Evolutionary conservation across 2,329 filamentous ascomycete species (phyloP).

Genomic region (Setomelanomma holmii): DNA sequence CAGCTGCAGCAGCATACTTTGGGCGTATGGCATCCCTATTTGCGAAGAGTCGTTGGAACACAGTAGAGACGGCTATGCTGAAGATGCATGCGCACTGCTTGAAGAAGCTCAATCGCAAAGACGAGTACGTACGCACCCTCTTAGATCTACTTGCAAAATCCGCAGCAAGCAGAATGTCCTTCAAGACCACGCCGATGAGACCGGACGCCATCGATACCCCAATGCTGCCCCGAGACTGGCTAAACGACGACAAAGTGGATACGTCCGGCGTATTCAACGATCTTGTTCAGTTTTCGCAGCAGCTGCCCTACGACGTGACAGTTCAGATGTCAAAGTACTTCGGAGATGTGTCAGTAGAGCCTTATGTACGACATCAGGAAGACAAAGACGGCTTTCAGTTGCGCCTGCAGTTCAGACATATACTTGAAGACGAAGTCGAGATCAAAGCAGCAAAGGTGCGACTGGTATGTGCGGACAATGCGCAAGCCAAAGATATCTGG

Average conservation of each 20-base stretch:
- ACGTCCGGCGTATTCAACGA: conserved; percentile 48
- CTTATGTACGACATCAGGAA: conserved; percentile 72
- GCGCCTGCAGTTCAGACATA: conserved; percentile 70
- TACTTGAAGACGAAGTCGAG: conserved; percentile 74
- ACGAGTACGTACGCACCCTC: conserved; percentile 79
- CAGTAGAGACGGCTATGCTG: conserved; percentile 82
- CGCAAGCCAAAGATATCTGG: conserved; percentile 71
- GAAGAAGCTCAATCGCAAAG: conserved; percentile 74
- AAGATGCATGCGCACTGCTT: conserved; percentile 86
- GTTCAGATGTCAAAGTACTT: conserved; percentile 79
- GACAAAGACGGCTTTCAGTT: conserved; percentile 78
- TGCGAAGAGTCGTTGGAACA: conserved; percentile 77
- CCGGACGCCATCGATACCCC: conserved; percentile 11
- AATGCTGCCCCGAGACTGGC: conserved; percentile 35
- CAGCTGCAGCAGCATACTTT: conserved; percentile 78
- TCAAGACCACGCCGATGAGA: conserved; percentile 28
- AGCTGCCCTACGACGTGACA: conserved; percentile 67
- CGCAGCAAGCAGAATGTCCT: conserved; percentile 48
- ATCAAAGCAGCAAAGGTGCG: conserved; percentile 71
- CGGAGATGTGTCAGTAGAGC: conserved; percentile 70
- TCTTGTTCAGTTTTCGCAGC: conserved; percentile 57
- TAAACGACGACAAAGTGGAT: conserved; percentile 49
- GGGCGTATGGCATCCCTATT: conserved; percentile 76
- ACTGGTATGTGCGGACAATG: conserved; percentile 63
- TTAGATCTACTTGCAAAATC: conserved; percentile 77